Base-by-base conservation (phyloP, 75 land plant genomes). In the Azolla pinnata region DNA sequence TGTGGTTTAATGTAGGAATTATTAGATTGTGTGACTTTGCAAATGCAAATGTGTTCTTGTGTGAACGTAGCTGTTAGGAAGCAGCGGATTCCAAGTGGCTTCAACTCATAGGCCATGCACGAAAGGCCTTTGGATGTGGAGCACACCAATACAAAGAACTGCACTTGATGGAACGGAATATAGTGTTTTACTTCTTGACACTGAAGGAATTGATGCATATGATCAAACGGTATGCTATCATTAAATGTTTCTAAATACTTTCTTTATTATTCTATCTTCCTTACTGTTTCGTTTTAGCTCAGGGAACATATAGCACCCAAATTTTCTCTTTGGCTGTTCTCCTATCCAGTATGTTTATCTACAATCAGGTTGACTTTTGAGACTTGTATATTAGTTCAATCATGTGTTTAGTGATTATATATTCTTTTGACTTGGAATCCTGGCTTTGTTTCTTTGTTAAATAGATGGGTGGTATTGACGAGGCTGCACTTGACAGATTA, bases 391-490 rank as follows among this genome's bases (percentile, higher is more conserved):
- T n/a, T n/a, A n/a, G n/a, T n/a, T n/a, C n/a, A n/a, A n/a, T n/a
- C n/a, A n/a, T n/a, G n/a, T n/a, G n/a, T n/a, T n/a, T n/a, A n/a
- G n/a, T n/a, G n/a, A n/a, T n/a, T n/a, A n/a, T n/a, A n/a, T n/a
- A n/a, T n/a, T n/a, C n/a, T n/a, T n/a, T n/a, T n/a, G n/a, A n/a
- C n/a, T n/a, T n/a, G n/a, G n/a, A n/a, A n/a, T n/a, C n/a, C n/a
- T n/a, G n/a, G n/a, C n/a, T n/a, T n/a, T n/a, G n/a, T n/a, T 49
- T 52, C 31, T 38, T 45, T 44, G 44, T 54, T n/a, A 59, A 14
- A 31, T 75, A 93, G 98, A 88, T 93, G 98, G 98, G 98, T 65
- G 98, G 98, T 33, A 93, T 93, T 53, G 98, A 93, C 75, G 98
- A 93, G 60, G 84, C 98, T 38, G 89, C 98, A 24, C 71, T 93